Evolutionary conservation across 345 rosid species (phyloP), one percentile per base, ranked within the genome.

Genomic region (Gossypium raimondii): DNA sequence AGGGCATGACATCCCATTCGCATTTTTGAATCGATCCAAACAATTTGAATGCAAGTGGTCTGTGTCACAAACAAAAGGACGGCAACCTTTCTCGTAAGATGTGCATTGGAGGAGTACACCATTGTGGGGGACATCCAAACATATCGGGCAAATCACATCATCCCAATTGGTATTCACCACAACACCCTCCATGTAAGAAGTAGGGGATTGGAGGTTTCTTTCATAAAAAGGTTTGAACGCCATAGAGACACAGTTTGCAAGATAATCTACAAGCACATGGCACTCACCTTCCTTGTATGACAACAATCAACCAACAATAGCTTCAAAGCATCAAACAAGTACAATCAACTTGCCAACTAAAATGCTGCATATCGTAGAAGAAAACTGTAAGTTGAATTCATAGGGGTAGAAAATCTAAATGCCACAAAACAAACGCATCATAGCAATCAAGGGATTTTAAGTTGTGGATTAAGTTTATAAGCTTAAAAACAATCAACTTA

Each of bases 71-170:
- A 95, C 88, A 76, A 95, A 92, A 27, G 99, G 85, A 76, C 90
- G 88, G 59, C 98, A 92, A 2, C 98, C 99, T 75, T 89, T 92
- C 52, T 71, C 86, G 66, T 83, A 88, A 75, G 99, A 92, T 0
- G 94, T 85, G 77, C 99, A 95, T 22, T 80, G 92, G 38, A 94
- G 97, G 73, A 95, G 97, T 44, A 95, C 97, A 76, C 90, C 76
- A 63, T 92, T 95, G 77, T 92, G 99, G 73, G 99, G 99, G 76
- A 75, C 87, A 78, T 94, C 97, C 79, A 94, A 87, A 78, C 99
- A 94, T 82, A 94, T 94, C 16, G 98, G 99, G 75, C 99, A 94
- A 72, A 61, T 81, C 79, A 91, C 92, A 77, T 91, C 91, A 71
- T 92, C 97, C 95, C 88, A 91, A 57, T 85, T 85, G 64, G 82